Conservation (phyloP, 805 yeast species). For the Sugiyamaella lignohabitans region DNA sequence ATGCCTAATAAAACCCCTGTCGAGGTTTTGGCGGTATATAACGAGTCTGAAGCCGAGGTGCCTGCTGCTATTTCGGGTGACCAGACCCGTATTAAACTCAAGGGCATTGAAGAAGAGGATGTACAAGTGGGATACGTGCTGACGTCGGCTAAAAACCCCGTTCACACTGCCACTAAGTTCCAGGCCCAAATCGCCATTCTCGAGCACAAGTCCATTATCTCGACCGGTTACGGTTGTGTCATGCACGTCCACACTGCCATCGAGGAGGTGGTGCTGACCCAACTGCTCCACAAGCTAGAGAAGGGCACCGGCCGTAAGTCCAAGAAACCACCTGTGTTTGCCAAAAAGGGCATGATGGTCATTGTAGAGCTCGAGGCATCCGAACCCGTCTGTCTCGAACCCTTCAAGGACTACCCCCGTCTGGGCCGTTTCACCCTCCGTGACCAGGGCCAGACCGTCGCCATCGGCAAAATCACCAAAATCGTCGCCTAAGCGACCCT, state of each 20-base stretch:
- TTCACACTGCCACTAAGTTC: constrained; percentile 80
- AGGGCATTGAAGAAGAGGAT: constrained; percentile 97
- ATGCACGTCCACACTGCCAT: constrained; percentile 99
- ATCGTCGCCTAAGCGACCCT: constrained; percentile 39
- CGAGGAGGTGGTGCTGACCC: constrained; percentile 82
- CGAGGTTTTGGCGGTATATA: constrained; percentile 81
- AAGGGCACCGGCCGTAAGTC: constrained; percentile 96
- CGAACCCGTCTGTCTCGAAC: constrained; percentile 89
- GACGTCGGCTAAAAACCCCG: constrained; percentile 80
- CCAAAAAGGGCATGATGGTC: constrained; percentile 97
- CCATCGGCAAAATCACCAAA: constrained; percentile 96
- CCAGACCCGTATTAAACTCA: constrained; percentile 87
- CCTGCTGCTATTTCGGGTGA: constrained; percentile 91
- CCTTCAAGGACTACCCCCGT: constrained; percentile 88
- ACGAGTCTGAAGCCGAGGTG: constrained; percentile 94
- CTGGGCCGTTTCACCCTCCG: constrained; percentile 97
- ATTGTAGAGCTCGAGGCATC: constrained; percentile 83
- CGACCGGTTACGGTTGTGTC: constrained; percentile 95
- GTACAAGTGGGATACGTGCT: constrained; percentile 86
- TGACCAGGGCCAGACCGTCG: constrained; percentile 97
- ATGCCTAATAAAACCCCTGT: constrained; percentile 88
- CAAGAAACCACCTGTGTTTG: constrained; percentile 96
- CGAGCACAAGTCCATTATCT: constrained; percentile 87
- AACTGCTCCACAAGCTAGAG: constrained; percentile 85
- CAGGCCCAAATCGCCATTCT: constrained; percentile 97